These are phyloP conservation scores for Cytospora mali DNA, from an alignment of 2,329 filamentous ascomycete species.

Conservation along the genomic window DNA sequence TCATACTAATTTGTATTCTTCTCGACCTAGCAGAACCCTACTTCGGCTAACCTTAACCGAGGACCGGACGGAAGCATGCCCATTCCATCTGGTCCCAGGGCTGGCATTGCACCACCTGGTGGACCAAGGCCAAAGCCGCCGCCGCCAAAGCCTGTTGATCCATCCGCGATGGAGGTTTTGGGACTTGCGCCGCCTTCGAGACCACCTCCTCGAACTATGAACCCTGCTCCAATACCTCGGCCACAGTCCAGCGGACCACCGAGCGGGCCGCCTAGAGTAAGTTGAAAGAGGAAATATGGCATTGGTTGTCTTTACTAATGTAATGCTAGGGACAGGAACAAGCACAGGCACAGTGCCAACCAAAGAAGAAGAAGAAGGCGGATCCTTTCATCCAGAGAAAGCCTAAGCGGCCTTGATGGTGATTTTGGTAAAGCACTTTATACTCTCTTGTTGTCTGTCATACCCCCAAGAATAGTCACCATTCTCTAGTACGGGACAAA, in stretches of 20 bases:
- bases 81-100: slow-evolving; percentile 24
- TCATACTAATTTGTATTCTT: slow-evolving; percentile 11
- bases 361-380: slow-evolving; percentile 41
- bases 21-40: slow-evolving; percentile 4
- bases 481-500: background rate
- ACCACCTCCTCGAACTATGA: slow-evolving; percentile 37
- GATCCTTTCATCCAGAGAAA: slow-evolving; percentile 50
- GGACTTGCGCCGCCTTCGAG: slow-evolving; percentile 51
- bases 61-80: background rate
- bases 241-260: slow-evolving; percentile 13
- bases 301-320: background rate
- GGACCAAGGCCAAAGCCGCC: slow-evolving; percentile 25
- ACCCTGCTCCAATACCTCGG: slow-evolving; percentile 10
- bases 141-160: slow-evolving; percentile 43
- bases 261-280: slow-evolving; percentile 15
- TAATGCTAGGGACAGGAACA: background rate
- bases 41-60: background rate
- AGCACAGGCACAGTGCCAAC: slow-evolving; percentile 9
- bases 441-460: background rate
- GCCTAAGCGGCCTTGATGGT: slow-evolving; percentile 32
- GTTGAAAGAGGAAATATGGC: background rate
- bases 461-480: background rate
- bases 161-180: slow-evolving; percentile 55
- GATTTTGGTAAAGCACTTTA: background rate
- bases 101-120: slow-evolving; percentile 23